Evolutionary conservation across 108 stramenopile genomes (phyloP).

Genomic region (Pseudonitzschia delicatissima): DNA sequence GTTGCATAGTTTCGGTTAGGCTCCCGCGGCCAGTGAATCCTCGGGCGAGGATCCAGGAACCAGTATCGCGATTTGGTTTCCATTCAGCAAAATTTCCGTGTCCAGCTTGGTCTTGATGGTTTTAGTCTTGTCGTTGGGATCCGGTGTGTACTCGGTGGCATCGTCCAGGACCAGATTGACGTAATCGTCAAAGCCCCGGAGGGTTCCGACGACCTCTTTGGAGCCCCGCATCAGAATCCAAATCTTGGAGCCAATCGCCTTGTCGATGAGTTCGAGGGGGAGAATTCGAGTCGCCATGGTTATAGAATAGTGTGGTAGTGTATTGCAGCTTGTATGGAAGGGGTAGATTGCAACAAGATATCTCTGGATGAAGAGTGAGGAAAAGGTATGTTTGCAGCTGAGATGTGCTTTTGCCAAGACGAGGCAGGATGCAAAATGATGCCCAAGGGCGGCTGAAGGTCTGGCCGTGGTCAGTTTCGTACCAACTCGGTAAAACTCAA

Average conservation of each 20-base stretch:
- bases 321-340: no score
- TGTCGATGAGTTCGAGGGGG: constrained; percentile 86
- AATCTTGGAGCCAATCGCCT: constrained; percentile 85
- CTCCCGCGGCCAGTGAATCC: constrained; percentile 71
- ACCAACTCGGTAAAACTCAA: no score
- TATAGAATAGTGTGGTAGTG: no score
- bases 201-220: constrained; percentile 80
- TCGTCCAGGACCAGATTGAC: constrained; percentile 87
- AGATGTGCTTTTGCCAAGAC: no score
- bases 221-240: constrained; percentile 88
- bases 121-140: constrained; percentile 58
- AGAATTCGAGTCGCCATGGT: constrained; percentile 69
- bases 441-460: no score
- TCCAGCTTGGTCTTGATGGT: constrained; percentile 69
- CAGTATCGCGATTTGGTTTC: constrained; percentile 86
- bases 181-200: constrained; percentile 88
- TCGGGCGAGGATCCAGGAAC: constrained; percentile 80
- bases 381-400: no score
- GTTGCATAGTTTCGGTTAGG: no score
- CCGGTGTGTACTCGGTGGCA: constrained; percentile 84
- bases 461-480: no score
- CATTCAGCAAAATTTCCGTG: constrained; percentile 85
- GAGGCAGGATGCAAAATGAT: no score
- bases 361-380: no score
- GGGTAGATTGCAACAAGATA: no score